Base-by-base conservation (phyloP, 306 rosid species). In the Dryas alaskensis region DNA sequence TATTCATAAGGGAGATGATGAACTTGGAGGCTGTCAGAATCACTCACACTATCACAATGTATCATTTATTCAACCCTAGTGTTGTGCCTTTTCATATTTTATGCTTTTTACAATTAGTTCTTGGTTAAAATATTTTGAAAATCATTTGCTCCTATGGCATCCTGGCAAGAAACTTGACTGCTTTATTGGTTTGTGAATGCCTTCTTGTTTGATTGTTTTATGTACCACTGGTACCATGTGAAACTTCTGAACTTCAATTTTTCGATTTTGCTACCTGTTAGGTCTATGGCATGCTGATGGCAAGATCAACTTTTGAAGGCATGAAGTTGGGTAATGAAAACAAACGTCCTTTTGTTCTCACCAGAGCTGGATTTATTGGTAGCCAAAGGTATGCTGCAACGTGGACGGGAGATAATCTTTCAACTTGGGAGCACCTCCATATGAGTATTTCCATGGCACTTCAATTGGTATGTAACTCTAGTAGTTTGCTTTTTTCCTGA, bases 321-420 rank as follows among this genome's bases (percentile, higher is more conserved):
- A 87, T 93, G 97, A 87, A 86, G 77, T 70, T 85, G 74, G 92
- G 91, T 72, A 82, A 84, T 76, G 83, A 76, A 80, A 82, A 82
- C 44, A 89, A 83, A 82, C 96, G 97, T 69, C 98, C 98, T 64
- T 93, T 93, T 87, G 97, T 93, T 84, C 97, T 91, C 73, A 87
- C 98, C 10, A 87, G 98, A 82, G 97, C 97, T 83, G 98, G 97
- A 82, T 89, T 91, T 84, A 58, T 77, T 87, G 98, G 98, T 60
- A 91, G 93, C 86, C 98, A 93, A 85, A 87, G 92, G 86, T 86
- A 87, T 81, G 98, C 98, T 74, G 96, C 98, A 76, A 93, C 96
- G 14, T 91, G 97, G 97, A 93, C 97, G 0, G 98, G 97, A 17
- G 98, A 93, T 80, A 93, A 93, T 85, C 87, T 89, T 84, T 91